Base-by-base conservation (phyloP, 1,284 basidiomycete genomes). In the Moesziomyces sp. region DNA sequence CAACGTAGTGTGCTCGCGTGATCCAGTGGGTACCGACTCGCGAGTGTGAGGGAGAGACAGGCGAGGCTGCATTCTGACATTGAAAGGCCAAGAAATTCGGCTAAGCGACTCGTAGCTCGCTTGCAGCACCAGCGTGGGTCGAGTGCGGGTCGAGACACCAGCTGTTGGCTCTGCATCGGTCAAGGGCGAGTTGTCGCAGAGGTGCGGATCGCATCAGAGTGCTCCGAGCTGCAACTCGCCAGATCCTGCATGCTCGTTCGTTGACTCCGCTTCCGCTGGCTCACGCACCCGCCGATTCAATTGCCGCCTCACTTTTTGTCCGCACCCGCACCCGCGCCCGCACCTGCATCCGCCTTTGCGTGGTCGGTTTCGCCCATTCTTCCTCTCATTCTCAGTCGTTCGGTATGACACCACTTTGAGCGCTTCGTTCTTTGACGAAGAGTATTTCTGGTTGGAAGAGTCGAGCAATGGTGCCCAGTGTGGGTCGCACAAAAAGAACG, bases 231-330 rank as follows among this genome's bases (percentile, higher is more conserved):
- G 45, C 24, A 40, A 21, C 49, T 46, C 44, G 26, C 26, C 5
- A 28, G 26, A 28, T 28, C 26, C 26, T 28, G 26, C 16, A 42
- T 19, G 19, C 19, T 40, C 33, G 28, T 46, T 28, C 28, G 18
- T 38, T 35, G 11, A 53, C 46, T 54, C 56, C 57, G 63, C 56
- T 33, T 44, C 63, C 59, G 54, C n/a, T 55, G 50, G 54, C 48
- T 49, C n/a, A 47, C 51, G 45, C 46, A 52, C 52, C 65, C 65
- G 58, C 65, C 58, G 55, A 58, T 58, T 68, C 58, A 38, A 35
- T 3, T 52, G 18, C 43, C 38, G 52, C 47, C 52, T 40, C 24
- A n/a, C n/a, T 18, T 23, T 3, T 14, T 24, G 21, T 44, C 21
- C 24, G 19, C 43, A 23, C 19, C 18, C 43, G 43, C 43, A 43